phyloP scores from a whole-genome alignment of 768 basidiomycete genomes.

The Zangia roseola region DNA sequence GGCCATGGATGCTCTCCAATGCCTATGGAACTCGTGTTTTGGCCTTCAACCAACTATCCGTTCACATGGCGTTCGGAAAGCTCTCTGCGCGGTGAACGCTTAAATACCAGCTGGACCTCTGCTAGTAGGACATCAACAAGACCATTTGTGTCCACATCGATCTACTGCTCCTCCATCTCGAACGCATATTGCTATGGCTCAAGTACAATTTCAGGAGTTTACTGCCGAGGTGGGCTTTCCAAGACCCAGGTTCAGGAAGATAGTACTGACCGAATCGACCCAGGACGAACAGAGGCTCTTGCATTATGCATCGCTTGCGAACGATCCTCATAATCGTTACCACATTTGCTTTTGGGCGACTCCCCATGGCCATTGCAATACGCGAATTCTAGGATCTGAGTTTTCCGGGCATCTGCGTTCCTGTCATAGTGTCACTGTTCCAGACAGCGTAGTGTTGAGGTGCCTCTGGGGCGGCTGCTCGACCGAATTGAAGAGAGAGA shows the following conservation, averaged over 20 bases:
- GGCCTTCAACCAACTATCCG: slow-evolving; percentile 12
- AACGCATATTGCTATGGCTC: slow-evolving; percentile 2
- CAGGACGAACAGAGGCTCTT: slow-evolving; percentile 10
- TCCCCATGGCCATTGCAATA: neutral
- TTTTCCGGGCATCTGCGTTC: slow-evolving; percentile 24
- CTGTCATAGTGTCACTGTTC: slow-evolving; percentile 15
- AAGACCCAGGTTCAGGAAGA: neutral
- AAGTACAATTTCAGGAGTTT: neutral
- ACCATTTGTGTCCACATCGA: slow-evolving; percentile 1
- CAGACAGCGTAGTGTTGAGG: slow-evolving; percentile 1
- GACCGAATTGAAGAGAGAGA: slow-evolving; percentile 27
- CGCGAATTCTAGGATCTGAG: neutral
- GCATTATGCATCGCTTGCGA: neutral
- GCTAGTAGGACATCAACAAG: slow-evolving; percentile 4
- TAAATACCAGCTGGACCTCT: slow-evolving; percentile 18
- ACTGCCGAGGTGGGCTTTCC: no score
- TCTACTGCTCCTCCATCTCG: neutral
- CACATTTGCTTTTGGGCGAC: slow-evolving; percentile 20
- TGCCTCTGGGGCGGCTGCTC: slow-evolving; percentile 24
- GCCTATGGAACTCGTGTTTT: neutral
- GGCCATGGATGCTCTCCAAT: no score
- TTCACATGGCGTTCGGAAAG: slow-evolving; percentile 20
- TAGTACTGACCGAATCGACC: slow-evolving; percentile 1
- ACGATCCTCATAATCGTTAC: slow-evolving; percentile 3
- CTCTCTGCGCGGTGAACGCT: slow-evolving; percentile 13